A percentile compares a stretch with the other conserved stretches of the same genome.
Conservation (phyloP, 768 basidiomycete genomes). For the Hericium rajendrae region DNA sequence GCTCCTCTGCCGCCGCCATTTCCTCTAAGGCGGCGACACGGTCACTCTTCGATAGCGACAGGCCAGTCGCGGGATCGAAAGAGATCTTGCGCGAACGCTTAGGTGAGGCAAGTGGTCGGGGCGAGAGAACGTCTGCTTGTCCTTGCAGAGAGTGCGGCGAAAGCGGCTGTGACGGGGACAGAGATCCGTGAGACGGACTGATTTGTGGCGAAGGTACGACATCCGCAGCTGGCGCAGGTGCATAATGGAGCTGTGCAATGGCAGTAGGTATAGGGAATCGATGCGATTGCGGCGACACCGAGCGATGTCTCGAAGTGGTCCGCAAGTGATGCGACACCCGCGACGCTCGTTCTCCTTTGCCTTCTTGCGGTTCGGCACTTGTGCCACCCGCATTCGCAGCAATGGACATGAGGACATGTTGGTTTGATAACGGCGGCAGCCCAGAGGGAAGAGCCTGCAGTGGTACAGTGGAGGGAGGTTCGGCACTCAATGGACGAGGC, state of each 20-base stretch:
- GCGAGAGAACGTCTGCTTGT: conserved; percentile 36
- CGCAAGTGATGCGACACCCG: conserved; percentile 52
- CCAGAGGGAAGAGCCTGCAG: conserved; percentile 24
- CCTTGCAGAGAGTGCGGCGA: background rate
- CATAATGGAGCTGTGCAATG: background rate
- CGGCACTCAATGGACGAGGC: conserved; percentile 46
- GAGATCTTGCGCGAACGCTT: conserved; percentile 26
- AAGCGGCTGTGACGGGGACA: background rate
- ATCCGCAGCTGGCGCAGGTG: background rate
- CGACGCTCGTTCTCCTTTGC: conserved; percentile 51
- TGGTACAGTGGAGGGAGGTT: conserved; percentile 26
- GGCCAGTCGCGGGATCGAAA: conserved; percentile 30
- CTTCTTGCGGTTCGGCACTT: conserved; percentile 36
- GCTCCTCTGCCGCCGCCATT: conserved; percentile 52
- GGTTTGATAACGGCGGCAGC: conserved; percentile 24
- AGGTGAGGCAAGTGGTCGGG: conserved; percentile 61
- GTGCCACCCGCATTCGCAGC: background rate
- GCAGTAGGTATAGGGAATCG: conserved; percentile 33
- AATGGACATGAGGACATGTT: conserved; percentile 15
- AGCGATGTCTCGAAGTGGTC: conserved; percentile 44
- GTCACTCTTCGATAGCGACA: conserved; percentile 37
- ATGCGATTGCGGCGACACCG: conserved; percentile 54
- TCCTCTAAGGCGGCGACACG: conserved; percentile 63
- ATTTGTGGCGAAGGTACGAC: too few relatives aligned
- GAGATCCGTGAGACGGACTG: background rate